Percentiles rank a stretch among this genome's conserved stretches.
phyloP scores from a whole-genome alignment of 2,329 filamentous ascomycete species.

The Atkinsonella hypoxylon region DNA sequence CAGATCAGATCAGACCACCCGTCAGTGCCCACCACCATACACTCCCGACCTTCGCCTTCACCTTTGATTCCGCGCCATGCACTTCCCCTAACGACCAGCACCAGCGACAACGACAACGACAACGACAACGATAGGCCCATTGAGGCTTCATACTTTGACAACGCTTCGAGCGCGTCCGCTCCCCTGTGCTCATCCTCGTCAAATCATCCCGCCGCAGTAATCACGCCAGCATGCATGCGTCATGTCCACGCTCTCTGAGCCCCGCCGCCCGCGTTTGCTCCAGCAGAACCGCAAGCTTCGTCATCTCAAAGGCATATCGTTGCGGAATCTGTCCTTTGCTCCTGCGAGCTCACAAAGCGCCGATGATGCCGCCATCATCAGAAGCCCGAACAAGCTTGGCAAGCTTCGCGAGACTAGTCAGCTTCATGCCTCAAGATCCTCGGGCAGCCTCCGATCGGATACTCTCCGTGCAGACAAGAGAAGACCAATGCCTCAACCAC shows the following conservation, averaged over 20 bases:
- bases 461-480: slow-evolving; percentile 5
- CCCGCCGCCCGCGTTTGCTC: slow-evolving; percentile 39
- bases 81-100: no score
- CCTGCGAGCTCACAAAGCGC: slow-evolving; percentile 51
- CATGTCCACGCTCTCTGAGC: slow-evolving; percentile 27
- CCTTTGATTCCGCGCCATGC: no score
- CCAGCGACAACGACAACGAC: background rate
- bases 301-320: slow-evolving; percentile 74
- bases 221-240: slow-evolving; percentile 8
- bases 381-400: slow-evolving; percentile 54
- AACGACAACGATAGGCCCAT: background rate
- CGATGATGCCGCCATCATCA: slow-evolving; percentile 65
- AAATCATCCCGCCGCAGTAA: background rate
- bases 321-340: slow-evolving; percentile 72
- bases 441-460: slow-evolving; percentile 11
- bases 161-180: background rate
- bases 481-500: slow-evolving; percentile 16
- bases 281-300: slow-evolving; percentile 77
- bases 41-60: no score
- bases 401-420: slow-evolving; percentile 33
- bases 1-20: no score
- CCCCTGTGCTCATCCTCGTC: background rate
- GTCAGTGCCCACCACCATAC: no score
- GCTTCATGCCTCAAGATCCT: slow-evolving; percentile 43
- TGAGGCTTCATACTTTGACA: background rate